phyloP scores from a whole-genome alignment of 208 protist species.

The Trypanosoma mega region DNA sequence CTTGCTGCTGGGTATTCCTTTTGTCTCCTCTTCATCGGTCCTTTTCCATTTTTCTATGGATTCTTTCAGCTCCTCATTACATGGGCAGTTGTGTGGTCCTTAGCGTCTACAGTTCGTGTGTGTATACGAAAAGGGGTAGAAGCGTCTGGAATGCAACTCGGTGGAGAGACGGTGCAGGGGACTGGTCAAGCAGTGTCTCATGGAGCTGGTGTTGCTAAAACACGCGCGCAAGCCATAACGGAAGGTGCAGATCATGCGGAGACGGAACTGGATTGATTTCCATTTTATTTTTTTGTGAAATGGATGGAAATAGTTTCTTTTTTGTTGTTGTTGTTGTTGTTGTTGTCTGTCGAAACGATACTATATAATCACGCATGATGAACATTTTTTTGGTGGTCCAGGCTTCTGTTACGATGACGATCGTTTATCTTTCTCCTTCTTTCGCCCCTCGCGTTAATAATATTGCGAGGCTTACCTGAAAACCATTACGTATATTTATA shows the following conservation, averaged over 20 bases:
- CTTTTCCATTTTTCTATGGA: constrained; percentile 39
- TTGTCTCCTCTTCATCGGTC: constrained; percentile 48
- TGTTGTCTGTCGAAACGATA: too few species aligned
- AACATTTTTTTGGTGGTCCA: too few species aligned
- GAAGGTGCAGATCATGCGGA: background rate
- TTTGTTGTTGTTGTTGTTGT: too few species aligned
- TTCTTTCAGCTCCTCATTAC: constrained; percentile 34
- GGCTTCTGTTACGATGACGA: too few species aligned
- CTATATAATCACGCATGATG: too few species aligned
- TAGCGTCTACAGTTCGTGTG: constrained; percentile 26
- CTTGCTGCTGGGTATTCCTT: constrained; percentile 49
- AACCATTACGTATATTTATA: background rate
- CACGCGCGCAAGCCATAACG: background rate
- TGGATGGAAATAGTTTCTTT: too few species aligned
- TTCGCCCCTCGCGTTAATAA: too few species aligned
- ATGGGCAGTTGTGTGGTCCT: constrained; percentile 19
- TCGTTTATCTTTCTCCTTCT: too few species aligned
- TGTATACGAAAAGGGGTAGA: constrained; percentile 20
- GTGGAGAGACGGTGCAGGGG: background rate
- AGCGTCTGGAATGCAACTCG: constrained; percentile 4
- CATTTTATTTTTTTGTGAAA: too few species aligned
- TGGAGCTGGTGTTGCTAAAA: background rate
- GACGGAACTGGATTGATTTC: too few species aligned
- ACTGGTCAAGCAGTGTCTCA: background rate
- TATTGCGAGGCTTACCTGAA: background rate